Conservation (phyloP, 164 flowering plant genomes). For the Vitis riparia region DNA sequence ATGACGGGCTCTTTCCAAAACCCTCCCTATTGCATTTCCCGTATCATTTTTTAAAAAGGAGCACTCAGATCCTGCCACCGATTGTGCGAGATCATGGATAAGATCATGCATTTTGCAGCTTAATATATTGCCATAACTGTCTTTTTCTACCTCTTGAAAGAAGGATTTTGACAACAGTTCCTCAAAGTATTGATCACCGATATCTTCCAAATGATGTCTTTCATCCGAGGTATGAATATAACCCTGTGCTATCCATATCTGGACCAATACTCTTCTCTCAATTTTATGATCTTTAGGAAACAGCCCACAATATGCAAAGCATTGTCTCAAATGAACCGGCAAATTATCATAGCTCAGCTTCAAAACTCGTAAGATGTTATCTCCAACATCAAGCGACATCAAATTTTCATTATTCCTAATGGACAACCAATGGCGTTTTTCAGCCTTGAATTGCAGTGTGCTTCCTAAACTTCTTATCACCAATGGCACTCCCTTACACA, state of each 20-base stretch:
- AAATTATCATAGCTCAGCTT: neutral
- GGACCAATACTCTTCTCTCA: neutral
- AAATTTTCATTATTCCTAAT: neutral
- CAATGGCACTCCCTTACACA: neutral
- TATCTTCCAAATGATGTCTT: too few relatives aligned
- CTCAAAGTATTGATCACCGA: neutral
- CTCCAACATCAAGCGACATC: neutral
- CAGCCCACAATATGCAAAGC: neutral
- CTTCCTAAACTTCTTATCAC: neutral
- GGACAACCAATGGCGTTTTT: neutral
- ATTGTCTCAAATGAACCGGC: neutral
- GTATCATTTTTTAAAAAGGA: neutral
- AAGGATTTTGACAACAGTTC: neutral
- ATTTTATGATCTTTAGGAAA: neutral
- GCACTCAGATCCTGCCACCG: neutral
- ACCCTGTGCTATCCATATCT: too few relatives aligned
- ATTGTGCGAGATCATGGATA: constrained; percentile 13
- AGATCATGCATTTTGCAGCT: constrained; percentile 14
- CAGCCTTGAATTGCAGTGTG: neutral
- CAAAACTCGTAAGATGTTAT: neutral
- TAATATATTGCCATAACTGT: neutral
- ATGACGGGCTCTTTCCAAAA: neutral
- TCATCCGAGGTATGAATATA: too few relatives aligned
- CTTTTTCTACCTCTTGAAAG: neutral
- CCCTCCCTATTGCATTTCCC: too few relatives aligned